Evolutionary conservation across 176 grass and related monocot genomes (phyloP).

Genomic region (Rhynchospora tenuis): DNA sequence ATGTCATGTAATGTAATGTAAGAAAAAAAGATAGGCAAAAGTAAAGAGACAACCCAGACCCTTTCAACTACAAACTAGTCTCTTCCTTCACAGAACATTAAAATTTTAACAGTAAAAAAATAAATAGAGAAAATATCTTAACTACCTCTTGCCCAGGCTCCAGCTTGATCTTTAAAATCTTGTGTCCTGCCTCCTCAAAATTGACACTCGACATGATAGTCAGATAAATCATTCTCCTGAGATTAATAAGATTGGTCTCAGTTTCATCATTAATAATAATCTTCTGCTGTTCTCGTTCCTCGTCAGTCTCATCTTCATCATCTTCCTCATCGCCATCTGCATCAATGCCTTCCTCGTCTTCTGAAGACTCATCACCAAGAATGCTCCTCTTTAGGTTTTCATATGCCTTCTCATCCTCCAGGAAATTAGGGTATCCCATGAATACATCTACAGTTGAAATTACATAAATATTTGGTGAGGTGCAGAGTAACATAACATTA

Average conservation of each 20-base stretch:
- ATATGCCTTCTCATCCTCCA: slow-evolving; percentile 90
- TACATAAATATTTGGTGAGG: neutral
- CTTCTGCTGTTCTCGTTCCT: slow-evolving; percentile 60
- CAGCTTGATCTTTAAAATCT: slow-evolving; percentile 93
- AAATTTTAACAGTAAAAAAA: neutral
- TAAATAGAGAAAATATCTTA: slow-evolving; percentile 11
- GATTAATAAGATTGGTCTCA: slow-evolving; percentile 90
- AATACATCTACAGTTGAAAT: slow-evolving; percentile 70
- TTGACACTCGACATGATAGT: slow-evolving; percentile 99
- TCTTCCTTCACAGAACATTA: neutral
- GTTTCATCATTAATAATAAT: slow-evolving; percentile 92
- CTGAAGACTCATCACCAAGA: slow-evolving; percentile 67
- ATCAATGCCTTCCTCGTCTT: slow-evolving; percentile 72
- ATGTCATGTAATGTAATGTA: slow-evolving; percentile 9
- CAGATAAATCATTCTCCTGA: slow-evolving; percentile 91
- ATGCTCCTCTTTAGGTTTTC: slow-evolving; percentile 79
- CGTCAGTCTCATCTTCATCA: slow-evolving; percentile 58
- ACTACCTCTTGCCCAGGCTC: slow-evolving; percentile 98
- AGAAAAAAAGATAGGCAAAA: neutral
- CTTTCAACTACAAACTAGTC: neutral
- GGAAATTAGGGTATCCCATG: slow-evolving; percentile 62
- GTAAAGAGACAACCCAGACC: too few species aligned
- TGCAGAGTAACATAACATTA: neutral
- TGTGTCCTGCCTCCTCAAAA: slow-evolving; percentile 99
- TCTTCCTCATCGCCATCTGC: slow-evolving; percentile 49